Percentiles rank a stretch among this genome's conserved stretches.
These are phyloP conservation scores for Dendryphion nanum DNA, from an alignment of 2,329 filamentous ascomycete species.

Conservation along the genomic window DNA sequence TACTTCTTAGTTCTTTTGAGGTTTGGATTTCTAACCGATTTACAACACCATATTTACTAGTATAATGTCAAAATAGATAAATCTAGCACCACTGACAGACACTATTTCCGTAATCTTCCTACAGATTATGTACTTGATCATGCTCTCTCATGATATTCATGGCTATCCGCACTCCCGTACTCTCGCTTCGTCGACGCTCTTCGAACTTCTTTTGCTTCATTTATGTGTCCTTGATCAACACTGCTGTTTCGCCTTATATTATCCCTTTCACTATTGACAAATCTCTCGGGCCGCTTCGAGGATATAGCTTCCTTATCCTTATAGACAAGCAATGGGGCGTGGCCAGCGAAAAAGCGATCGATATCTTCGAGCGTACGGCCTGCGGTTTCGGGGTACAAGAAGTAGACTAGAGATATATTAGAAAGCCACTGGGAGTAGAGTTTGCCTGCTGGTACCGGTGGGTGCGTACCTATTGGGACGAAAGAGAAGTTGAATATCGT, in stretches of 20 bases:
- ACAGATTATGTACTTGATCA: no score
- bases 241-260: no score
- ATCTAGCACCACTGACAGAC: no score
- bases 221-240: neutral
- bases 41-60: no score
- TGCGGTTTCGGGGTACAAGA: constrained; percentile 30
- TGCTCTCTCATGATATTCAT: no score
- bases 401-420: constrained; percentile 19
- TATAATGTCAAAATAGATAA: no score
- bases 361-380: constrained; percentile 31
- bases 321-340: neutral
- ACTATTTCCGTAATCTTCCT: no score
- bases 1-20: no score
- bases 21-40: no score
- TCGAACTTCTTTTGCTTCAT: neutral
- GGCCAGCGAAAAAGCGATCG: constrained; percentile 22
- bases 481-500: constrained; percentile 43
- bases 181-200: neutral
- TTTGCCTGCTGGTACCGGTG: no score
- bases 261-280: constrained; percentile 44
- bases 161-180: neutral
- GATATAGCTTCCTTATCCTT: neutral
- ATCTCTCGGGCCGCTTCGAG: constrained; percentile 45
- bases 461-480: no score
- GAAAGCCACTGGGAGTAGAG: no score